These are phyloP conservation scores for Blastocladiella britannica DNA, from an alignment of 192 early-diverging fungal species.

Conservation along the genomic window DNA sequence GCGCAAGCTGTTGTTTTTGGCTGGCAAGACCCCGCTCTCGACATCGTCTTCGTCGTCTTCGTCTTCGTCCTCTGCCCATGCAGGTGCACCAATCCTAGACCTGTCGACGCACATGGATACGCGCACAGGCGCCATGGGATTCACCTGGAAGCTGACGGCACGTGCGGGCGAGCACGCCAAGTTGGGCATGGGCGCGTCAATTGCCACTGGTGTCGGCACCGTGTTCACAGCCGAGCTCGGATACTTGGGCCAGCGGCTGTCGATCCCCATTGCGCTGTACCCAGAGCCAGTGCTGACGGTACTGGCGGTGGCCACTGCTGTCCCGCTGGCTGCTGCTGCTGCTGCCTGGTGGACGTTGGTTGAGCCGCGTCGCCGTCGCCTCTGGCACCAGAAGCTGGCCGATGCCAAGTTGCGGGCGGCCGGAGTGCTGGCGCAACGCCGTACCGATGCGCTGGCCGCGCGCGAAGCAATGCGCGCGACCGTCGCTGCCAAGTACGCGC, in stretches of 20 bases:
- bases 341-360: neutral
- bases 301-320: neutral
- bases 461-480: neutral
- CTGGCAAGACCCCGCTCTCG: too few species aligned
- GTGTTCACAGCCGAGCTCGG: neutral
- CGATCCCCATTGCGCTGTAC: neutral
- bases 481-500: neutral
- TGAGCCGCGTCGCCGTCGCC: neutral
- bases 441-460: neutral
- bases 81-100: too few species aligned
- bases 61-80: too few species aligned
- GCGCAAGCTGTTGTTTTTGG: too few species aligned
- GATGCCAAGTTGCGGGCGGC: neutral
- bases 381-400: neutral
- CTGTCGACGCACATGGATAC: too few species aligned
- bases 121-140: too few species aligned
- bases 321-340: neutral
- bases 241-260: neutral
- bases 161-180: neutral
- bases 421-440: neutral
- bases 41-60: too few species aligned
- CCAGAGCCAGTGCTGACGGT: neutral
- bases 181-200: neutral
- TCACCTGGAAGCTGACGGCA: neutral
- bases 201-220: neutral